Percentiles rank a stretch among this genome's conserved stretches.
phyloP scores from a whole-genome alignment of 2,329 filamentous ascomycete species.

The Neopestalotiopsis sp. region DNA sequence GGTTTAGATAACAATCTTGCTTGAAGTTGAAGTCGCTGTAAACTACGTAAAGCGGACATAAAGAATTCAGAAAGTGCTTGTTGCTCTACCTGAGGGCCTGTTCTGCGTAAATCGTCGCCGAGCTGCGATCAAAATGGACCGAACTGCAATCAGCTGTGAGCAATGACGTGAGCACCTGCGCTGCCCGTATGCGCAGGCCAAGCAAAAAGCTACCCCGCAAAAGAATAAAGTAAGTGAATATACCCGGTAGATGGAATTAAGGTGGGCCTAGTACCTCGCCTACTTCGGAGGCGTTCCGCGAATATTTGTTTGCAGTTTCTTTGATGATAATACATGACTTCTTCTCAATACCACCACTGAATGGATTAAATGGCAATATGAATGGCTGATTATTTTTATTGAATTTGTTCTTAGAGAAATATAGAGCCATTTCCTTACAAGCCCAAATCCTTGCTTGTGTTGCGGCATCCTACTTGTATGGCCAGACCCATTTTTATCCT shows the following conservation, averaged over 20 bases:
- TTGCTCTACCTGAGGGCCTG: neutral
- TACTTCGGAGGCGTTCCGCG: neutral
- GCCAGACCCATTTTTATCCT: slow-evolving; percentile 1
- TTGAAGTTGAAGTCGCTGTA: slow-evolving; percentile 34
- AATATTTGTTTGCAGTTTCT: no score
- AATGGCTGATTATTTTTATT: neutral
- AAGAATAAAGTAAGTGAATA: neutral
- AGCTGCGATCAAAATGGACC: neutral
- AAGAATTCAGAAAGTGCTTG: neutral
- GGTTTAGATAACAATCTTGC: slow-evolving; percentile 30
- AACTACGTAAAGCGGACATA: slow-evolving; percentile 36
- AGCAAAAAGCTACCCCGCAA: slow-evolving; percentile 14
- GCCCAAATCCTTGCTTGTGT: neutral
- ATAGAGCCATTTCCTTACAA: neutral
- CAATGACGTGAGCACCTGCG: neutral
- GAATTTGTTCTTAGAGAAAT: neutral
- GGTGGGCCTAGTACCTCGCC: neutral
- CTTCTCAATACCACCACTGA: neutral
- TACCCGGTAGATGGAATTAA: slow-evolving; percentile 8
- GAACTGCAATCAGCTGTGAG: neutral
- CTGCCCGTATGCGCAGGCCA: neutral
- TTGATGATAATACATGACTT: no score
- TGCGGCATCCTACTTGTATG: neutral
- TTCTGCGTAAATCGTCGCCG: neutral
- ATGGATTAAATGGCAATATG: neutral